Evolutionary conservation across 371 early-diverging fungal species (phyloP).

Genomic region (Mucor saturninus): DNA sequence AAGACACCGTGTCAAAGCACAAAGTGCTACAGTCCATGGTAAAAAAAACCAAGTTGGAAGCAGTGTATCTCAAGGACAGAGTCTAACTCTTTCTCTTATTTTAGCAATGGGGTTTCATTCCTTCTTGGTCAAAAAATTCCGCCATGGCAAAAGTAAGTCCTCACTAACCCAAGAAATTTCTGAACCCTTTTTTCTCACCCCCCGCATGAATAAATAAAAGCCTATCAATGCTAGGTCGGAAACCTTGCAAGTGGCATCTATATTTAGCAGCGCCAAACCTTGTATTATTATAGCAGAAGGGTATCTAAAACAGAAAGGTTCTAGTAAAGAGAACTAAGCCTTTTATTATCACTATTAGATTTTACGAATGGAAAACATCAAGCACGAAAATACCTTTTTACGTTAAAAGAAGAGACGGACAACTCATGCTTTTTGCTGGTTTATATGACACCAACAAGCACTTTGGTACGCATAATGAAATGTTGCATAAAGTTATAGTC

Average conservation of each 20-base stretch:
- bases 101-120: slow-evolving; percentile 72
- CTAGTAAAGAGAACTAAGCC: not conserved
- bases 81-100: not conserved
- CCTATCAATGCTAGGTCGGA: slow-evolving; percentile 75
- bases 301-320: slow-evolving; percentile 28
- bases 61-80: too few species aligned
- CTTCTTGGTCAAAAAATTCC: slow-evolving; percentile 49
- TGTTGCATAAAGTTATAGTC: too few species aligned
- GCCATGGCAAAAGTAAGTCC: slow-evolving; percentile 43
- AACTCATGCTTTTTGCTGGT: slow-evolving; percentile 68
- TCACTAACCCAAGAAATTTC: not conserved
- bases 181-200: not conserved
- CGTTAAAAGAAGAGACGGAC: slow-evolving; percentile 58
- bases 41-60: slow-evolving; percentile 1
- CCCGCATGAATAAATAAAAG: not conserved
- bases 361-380: slow-evolving; percentile 69
- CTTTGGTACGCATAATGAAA: too few species aligned
- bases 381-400: slow-evolving; percentile 63
- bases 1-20: not conserved
- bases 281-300: slow-evolving; percentile 76
- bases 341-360: slow-evolving; percentile 41
- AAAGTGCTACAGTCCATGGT: slow-evolving; percentile 59
- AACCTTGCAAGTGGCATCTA: slow-evolving; percentile 51
- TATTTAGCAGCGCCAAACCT: slow-evolving; percentile 61
- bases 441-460: slow-evolving; percentile 41